Evolutionary conservation across 2,329 filamentous ascomycete species (phyloP), one percentile per base, ranked within the genome.

Genomic region (Fusarium decemcellulare): DNA sequence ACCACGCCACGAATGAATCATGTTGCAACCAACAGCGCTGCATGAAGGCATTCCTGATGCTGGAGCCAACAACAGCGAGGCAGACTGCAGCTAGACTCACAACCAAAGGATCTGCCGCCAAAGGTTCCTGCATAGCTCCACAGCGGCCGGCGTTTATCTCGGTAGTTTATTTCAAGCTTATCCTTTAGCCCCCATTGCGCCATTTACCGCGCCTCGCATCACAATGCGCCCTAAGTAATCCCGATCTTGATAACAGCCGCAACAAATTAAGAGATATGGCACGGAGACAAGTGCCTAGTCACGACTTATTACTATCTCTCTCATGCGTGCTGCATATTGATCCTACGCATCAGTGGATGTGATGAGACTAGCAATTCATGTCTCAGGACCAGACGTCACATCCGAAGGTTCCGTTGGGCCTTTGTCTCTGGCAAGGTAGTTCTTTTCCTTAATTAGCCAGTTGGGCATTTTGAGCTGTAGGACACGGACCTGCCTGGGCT

Each of bases 1-100:
- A 23, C 18, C 18, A 23, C 18, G 18, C 18, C 18, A 23, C 18
- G 4, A 23, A 23, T 23, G 18, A 23, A 23, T 23, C 18, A 23
- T 23, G 18, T 23, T 23, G 18, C 18, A 60, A 48, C 51, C 51
- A 60, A 47, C 58, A 56, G 36, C 51, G 37, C 42, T 34, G 51
- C 34, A 32, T 40, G 37, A n/a, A 40, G 37, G 10, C 14, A 40
- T 40, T 15, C 37, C 10, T 40, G 15, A 40, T 40, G 46, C n/a
- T 34, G 7, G 46, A 50, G 30, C 51, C 51, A 53, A 53, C 37
- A 43, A 16, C 37, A 39, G 8, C 37, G 30, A 39, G 32, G 46
- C 46, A 27, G 29, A 48, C 15, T 56, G 18, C 16, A 29, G 10
- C 42, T 11, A 16, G 8, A 4, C 40, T n/a, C 16, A 30, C 32